phyloP scores from a whole-genome alignment of 2,329 filamentous ascomycete species.

The Ceratocystis papillata region DNA sequence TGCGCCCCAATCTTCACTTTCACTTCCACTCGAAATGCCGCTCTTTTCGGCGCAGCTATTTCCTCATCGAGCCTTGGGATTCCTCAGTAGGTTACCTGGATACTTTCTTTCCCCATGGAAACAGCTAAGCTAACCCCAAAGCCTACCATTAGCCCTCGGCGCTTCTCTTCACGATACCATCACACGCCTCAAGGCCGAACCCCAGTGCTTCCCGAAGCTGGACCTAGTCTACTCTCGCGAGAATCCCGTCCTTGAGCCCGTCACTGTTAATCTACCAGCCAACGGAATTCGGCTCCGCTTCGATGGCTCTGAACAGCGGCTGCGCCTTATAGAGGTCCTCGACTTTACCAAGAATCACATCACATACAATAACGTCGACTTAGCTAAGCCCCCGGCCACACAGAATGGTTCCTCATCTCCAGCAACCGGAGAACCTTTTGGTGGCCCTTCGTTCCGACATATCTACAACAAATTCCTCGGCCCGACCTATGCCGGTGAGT shows the following conservation, averaged over 20 bases:
- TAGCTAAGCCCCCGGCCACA: slow-evolving; percentile 50
- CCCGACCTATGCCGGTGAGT: slow-evolving; percentile 89
- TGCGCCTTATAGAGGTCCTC: slow-evolving; percentile 80
- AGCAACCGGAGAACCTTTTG: slow-evolving; percentile 30
- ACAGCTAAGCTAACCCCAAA: neutral
- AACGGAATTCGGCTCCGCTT: slow-evolving; percentile 89
- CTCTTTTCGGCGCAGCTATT: slow-evolving; percentile 52
- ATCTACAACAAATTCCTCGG: slow-evolving; percentile 91
- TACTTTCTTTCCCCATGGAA: neutral
- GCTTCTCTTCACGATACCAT: slow-evolving; percentile 84
- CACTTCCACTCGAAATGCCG: slow-evolving; percentile 32
- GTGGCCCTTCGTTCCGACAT: slow-evolving; percentile 70
- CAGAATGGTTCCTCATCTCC: slow-evolving; percentile 27
- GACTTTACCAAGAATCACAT: slow-evolving; percentile 81
- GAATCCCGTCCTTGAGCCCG: slow-evolving; percentile 61
- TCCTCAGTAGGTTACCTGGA: slow-evolving; percentile 36
- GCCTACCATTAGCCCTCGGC: slow-evolving; percentile 55
- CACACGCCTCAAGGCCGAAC: slow-evolving; percentile 77
- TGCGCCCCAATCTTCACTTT: neutral
- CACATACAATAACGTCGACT: slow-evolving; percentile 67
- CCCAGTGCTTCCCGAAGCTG: slow-evolving; percentile 69
- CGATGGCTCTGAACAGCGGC: slow-evolving; percentile 81
- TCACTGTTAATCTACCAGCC: slow-evolving; percentile 63
- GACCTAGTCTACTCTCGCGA: slow-evolving; percentile 71
- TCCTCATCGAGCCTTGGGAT: slow-evolving; percentile 56